Evolutionary conservation across 1,284 basidiomycete species (phyloP).

Genomic region (Phellopilus nigrolimitatus): DNA sequence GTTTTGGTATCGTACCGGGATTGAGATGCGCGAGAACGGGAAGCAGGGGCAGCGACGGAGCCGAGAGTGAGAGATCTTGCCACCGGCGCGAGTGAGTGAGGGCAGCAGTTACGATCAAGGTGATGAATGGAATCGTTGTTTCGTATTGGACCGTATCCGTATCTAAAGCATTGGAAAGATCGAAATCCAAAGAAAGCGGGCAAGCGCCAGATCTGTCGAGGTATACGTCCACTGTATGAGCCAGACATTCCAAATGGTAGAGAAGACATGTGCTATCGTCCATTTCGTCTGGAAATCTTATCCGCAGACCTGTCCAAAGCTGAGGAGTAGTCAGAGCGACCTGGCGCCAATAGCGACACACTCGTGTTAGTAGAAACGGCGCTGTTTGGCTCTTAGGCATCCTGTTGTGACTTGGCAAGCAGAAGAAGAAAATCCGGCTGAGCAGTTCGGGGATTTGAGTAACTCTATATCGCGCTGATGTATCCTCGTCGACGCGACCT

Average conservation of each 20-base stretch:
- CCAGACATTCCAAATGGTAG: neutral
- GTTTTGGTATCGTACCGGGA: neutral
- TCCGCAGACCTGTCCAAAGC: constrained; percentile 1
- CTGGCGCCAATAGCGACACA: constrained; percentile 1
- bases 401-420: constrained; percentile 1
- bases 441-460: constrained; percentile 1
- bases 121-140: neutral
- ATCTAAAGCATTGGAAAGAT: constrained; percentile 1
- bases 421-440: neutral
- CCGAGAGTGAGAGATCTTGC: neutral
- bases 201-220: neutral
- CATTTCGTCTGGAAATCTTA: neutral
- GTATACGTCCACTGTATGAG: neutral
- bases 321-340: constrained; percentile 6
- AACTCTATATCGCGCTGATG: neutral
- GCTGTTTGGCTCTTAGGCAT: neutral
- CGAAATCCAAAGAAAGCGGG: constrained; percentile 3
- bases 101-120: too few species aligned
- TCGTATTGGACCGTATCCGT: too few species aligned
- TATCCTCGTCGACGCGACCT: too few species aligned
- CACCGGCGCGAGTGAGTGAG: neutral
- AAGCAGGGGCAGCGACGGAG: neutral
- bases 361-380: neutral
- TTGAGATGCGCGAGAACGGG: neutral
- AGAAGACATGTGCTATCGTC: neutral